These are phyloP conservation scores for Phytophthora meadii DNA, from an alignment of 352 stramenopile species.

Conservation along the genomic window DNA sequence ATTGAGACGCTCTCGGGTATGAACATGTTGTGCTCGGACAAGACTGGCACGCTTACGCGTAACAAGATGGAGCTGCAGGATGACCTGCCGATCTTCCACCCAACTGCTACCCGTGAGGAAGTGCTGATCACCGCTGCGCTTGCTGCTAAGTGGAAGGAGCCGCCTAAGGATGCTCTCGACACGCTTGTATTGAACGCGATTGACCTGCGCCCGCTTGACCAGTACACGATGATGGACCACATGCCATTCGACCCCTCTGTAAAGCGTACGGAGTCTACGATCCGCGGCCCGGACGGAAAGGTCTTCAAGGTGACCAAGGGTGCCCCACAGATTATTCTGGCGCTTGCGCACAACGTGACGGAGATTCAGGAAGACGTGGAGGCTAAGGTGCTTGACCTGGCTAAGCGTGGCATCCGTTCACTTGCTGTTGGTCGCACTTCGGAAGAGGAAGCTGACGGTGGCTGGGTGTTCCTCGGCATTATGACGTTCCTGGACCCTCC, in stretches of 20 bases:
- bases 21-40: slow-evolving; percentile 96
- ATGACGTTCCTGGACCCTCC: slow-evolving; percentile 97
- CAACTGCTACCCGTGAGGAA: slow-evolving; percentile 81
- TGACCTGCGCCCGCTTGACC: slow-evolving; percentile 81
- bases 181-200: slow-evolving; percentile 91
- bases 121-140: slow-evolving; percentile 93
- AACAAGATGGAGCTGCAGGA: slow-evolving; percentile 96
- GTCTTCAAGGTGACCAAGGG: slow-evolving; percentile 96
- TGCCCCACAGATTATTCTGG: slow-evolving; percentile 93
- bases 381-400: slow-evolving; percentile 90
- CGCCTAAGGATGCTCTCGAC: slow-evolving; percentile 94
- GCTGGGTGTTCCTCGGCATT: slow-evolving; percentile 95
- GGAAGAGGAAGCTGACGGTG: slow-evolving; percentile 74
- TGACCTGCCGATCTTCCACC: slow-evolving; percentile 89
- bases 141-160: slow-evolving; percentile 94
- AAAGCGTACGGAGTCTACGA: slow-evolving; percentile 94
- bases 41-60: slow-evolving; percentile 95
- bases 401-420: slow-evolving; percentile 86
- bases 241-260: slow-evolving; percentile 82
- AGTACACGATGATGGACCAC: slow-evolving; percentile 87
- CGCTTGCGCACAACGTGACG: slow-evolving; percentile 73
- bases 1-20: slow-evolving; percentile 95
- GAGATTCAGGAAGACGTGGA: slow-evolving; percentile 89
- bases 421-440: slow-evolving; percentile 88
- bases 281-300: slow-evolving; percentile 77